Evolutionary conservation across 1,284 basidiomycete genomes (phyloP), one percentile per base, ranked within the genome.

Genomic region (Ustilago vetiveriae): DNA sequence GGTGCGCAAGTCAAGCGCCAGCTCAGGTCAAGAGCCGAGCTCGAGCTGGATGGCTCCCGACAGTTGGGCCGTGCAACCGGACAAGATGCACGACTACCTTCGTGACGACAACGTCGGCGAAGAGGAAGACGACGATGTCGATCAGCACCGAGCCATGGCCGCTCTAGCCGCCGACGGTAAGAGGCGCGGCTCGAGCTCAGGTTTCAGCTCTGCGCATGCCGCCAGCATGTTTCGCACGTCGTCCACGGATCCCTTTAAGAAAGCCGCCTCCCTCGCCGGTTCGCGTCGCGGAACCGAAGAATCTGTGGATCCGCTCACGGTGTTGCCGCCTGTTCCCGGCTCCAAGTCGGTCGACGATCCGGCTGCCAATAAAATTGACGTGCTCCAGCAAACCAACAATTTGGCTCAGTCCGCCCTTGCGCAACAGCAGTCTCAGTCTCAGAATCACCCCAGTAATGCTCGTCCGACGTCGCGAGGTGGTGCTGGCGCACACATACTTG

Each of bases 1-100:
- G 26, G 44, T 66, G 19, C 51, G 75, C 47, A 75, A 75, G 53
- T 70, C 70, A 14, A 75, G 70, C 32, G 69, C 73, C 32, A 59
- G 63, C 47, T 70, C 72, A 19, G 62, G 72, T 3, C 62, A 71
- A n/a, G 63, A 53, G 46, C 48, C 67, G 3, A 52, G 60, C 41
- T 80, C 79, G 19, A 67, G 73, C 35, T 82, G 80, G 80, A 69
- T 72, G 69, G 79, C 80, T 17, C 80, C 80, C 13, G 79, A 79
- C 56, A 77, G 74, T 51, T 82, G 80, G 80, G 80, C 80, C 17
- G 80, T 82, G 19, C 76, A 78, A 39, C 66, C 74, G 4, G 65
- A 75, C 42, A 62, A 64, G 47, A 49, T 58, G n/a, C 54, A 50
- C 22, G 75, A 72, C 38, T 58, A 60, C 17, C 57, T 79, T 14